Evolutionary conservation across 2,329 filamentous ascomycete genomes (phyloP).

Genomic region (Curvularia sp.): DNA sequence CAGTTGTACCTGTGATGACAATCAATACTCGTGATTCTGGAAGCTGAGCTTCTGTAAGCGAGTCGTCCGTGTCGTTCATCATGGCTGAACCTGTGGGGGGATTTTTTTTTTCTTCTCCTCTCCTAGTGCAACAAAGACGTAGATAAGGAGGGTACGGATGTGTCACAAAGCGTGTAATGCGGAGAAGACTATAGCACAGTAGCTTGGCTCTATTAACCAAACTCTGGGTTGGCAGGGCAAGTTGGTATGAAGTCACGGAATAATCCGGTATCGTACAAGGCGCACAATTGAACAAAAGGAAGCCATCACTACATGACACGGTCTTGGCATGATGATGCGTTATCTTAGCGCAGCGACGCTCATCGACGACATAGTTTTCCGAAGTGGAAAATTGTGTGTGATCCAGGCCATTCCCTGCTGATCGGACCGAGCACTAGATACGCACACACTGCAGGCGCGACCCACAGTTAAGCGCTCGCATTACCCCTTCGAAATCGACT

Average conservation of each 20-base stretch:
- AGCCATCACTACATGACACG: constrained; percentile 8
- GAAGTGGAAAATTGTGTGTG: constrained; percentile 5
- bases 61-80: constrained; percentile 35
- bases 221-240: constrained; percentile 5
- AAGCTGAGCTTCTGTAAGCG: constrained; percentile 42
- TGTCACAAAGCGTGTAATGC: constrained; percentile 1
- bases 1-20: constrained; percentile 76
- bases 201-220: constrained; percentile 7
- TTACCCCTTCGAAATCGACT: constrained; percentile 45
- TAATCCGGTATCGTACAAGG: constrained; percentile 17
- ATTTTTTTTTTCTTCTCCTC: constrained; percentile 10
- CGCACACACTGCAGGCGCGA: not conserved
- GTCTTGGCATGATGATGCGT: constrained; percentile 11
- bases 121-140: not conserved
- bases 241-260: constrained; percentile 10
- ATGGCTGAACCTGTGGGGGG: constrained; percentile 1
- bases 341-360: constrained; percentile 12
- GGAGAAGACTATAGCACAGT: constrained; percentile 3
- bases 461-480: constrained; percentile 25
- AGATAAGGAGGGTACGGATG: constrained; percentile 2
- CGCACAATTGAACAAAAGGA: constrained; percentile 12
- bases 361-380: constrained; percentile 4
- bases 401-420: constrained; percentile 20
- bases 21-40: constrained; percentile 85
- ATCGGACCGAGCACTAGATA: constrained; percentile 24